A percentile compares a stretch with the other conserved stretches of the same genome.
phyloP scores from a whole-genome alignment of 495 filamentous ascomycete species.

The Tetracladium setigerum region DNA sequence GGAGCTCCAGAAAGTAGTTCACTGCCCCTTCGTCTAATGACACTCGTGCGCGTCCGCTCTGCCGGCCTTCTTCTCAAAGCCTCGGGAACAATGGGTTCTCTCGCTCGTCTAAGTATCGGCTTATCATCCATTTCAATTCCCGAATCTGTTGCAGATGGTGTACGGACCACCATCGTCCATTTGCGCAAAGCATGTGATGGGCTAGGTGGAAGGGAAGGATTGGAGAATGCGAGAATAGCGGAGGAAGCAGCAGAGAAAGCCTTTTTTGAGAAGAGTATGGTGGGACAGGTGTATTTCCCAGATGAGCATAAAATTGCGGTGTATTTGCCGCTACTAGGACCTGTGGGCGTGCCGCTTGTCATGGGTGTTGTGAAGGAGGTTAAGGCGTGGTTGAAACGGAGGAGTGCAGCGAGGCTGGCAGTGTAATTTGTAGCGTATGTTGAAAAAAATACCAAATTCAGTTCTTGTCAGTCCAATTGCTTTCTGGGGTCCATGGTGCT shows the following conservation, averaged over 20 bases:
- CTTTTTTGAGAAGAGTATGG: conserved; percentile 99
- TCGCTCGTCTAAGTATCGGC: conserved; percentile 77
- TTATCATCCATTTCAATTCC: conserved; percentile 90
- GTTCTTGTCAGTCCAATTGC: too few species aligned
- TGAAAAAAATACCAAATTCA: too few species aligned
- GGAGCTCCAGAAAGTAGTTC: conserved; percentile 75
- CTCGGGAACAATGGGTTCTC: conserved; percentile 86
- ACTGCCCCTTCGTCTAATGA: conserved; percentile 77
- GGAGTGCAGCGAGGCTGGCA: background rate
- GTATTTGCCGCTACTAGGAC: conserved; percentile 84
- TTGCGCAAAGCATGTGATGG: conserved; percentile 68
- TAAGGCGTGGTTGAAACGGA: conserved; percentile 44
- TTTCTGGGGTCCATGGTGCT: too few species aligned
- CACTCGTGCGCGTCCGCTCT: conserved; percentile 73
- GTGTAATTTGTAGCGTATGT: too few species aligned
- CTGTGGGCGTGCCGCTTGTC: conserved; percentile 82
- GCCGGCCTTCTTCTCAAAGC: conserved; percentile 84
- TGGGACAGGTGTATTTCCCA: conserved; percentile 94
- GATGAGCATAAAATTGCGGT: conserved; percentile 99
- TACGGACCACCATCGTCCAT: conserved; percentile 69
- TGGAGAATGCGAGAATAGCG: conserved; percentile 75
- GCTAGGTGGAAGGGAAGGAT: conserved; percentile 49
- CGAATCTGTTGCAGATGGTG: conserved; percentile 73
- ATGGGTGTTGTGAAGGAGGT: conserved; percentile 79
- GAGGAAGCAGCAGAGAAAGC: conserved; percentile 86